Base-by-base conservation (phyloP, 73 alveolate species). In the Breviolum minutum region DNA sequence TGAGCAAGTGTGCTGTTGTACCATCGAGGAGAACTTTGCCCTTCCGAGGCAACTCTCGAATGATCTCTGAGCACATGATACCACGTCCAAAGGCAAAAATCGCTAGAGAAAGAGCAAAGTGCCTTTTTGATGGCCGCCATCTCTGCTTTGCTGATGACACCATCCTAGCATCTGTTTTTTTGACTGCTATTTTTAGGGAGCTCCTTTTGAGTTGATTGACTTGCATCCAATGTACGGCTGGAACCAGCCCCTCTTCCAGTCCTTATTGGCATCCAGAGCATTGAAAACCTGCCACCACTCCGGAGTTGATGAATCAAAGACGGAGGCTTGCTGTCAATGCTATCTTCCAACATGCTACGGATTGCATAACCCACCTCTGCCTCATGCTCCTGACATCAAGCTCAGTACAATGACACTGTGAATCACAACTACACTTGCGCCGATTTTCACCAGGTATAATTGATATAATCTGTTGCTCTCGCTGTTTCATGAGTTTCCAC, bases 121-220 rank as follows among this genome's bases (percentile, higher is more conserved):
- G 88, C 88, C 88, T 80, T 32, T 27, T 80, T 80, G 88, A 80
- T 7, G 20, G 11, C 54, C 19, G 61, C 92, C 12, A 83, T 26
- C 74, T 83, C 92, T 13, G 71, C 76, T n/a, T 62, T 83, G 92
- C 92, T 83, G 76, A 83, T 83, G 54, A 83, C 76, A 61, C 76
- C 92, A 26, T 83, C 92, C 92, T 80, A 29, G 26, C 63, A n/a
- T n/a, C 63, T 27, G 26, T 29, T 22, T 29, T 71, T 71, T 8
- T 73, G 83, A 26, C 54, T 40, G 54, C 54, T 40, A 40, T 40
- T 40, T 40, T 40, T 40, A 2, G 54, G 54, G 54, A 40, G 54
- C 54, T 40, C 5, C 54, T 40, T 40, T 40, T 40, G 54, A 40
- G 54, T 40, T 40, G 54, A 40, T 40, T 40, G 54, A 0, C 3